Conservation (phyloP, 192 early-diverging fungal species). For the Coemansia sp. region DNA sequence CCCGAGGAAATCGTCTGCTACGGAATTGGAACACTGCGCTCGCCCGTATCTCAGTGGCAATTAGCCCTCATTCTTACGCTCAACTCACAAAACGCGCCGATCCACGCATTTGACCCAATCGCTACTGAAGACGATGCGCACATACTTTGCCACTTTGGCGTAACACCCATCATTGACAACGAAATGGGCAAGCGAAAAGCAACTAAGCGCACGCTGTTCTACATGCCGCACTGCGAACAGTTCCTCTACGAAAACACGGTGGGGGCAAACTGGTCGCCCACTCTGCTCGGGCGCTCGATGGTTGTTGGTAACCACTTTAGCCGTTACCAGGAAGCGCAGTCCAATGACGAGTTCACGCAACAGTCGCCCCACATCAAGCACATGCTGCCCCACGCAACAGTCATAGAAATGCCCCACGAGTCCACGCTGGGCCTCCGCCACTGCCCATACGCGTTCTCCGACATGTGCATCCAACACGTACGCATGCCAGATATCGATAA, state of each 20-base stretch:
- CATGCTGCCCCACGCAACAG: constrained; percentile 8
- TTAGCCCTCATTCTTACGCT: constrained; percentile 28
- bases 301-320: constrained; percentile 42
- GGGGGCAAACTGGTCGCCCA: constrained; percentile 29
- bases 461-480: constrained; percentile 35
- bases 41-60: constrained; percentile 45
- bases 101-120: constrained; percentile 37
- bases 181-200: constrained; percentile 32
- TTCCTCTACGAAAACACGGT: constrained; percentile 49
- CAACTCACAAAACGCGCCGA: constrained; percentile 8
- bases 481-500: not conserved
- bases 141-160: constrained; percentile 11
- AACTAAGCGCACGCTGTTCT: constrained; percentile 31
- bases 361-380: constrained; percentile 19
- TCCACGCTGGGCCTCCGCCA: constrained; percentile 25
- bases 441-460: constrained; percentile 41
- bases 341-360: constrained; percentile 10
- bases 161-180: constrained; percentile 28
- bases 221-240: constrained; percentile 54
- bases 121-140: constrained; percentile 5
- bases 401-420: constrained; percentile 27
- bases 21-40: constrained; percentile 35
- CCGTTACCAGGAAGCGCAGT: constrained; percentile 31
- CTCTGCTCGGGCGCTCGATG: constrained; percentile 9
- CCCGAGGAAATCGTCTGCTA: constrained; percentile 48